phyloP scores from a whole-genome alignment of 108 stramenopile genomes.

The Skeletonema menzelii region DNA sequence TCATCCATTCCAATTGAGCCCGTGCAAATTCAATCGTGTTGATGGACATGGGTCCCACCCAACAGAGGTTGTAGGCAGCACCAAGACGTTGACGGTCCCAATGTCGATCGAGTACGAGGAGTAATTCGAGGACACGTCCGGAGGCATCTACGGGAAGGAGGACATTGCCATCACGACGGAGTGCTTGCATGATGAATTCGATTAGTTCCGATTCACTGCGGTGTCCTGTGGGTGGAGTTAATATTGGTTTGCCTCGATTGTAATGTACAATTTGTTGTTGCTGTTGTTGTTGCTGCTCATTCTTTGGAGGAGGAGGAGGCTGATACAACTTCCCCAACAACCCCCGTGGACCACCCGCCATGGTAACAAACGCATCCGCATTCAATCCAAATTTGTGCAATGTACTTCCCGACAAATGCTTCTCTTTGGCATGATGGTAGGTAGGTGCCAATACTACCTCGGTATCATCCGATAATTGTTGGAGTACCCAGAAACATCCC shows the following conservation, averaged over 20 bases:
- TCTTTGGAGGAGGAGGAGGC: constrained; percentile 27
- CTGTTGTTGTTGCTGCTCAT: neutral
- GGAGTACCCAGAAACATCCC: constrained; percentile 76
- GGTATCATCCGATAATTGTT: constrained; percentile 78
- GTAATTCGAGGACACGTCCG: constrained; percentile 87
- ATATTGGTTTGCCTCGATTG: constrained; percentile 40
- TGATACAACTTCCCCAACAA: constrained; percentile 57
- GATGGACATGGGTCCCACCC: constrained; percentile 85
- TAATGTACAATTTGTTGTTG: constrained; percentile 24
- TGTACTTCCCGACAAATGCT: constrained; percentile 79
- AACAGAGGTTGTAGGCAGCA: constrained; percentile 82
- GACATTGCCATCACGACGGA: constrained; percentile 92
- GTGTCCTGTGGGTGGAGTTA: constrained; percentile 43
- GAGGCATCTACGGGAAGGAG: constrained; percentile 89
- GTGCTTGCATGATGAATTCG: constrained; percentile 71
- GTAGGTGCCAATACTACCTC: constrained; percentile 67
- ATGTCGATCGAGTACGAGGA: constrained; percentile 76
- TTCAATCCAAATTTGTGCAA: constrained; percentile 74
- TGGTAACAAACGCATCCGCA: constrained; percentile 78
- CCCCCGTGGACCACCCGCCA: constrained; percentile 73
- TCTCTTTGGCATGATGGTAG: constrained; percentile 84
- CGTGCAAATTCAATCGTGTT: constrained; percentile 91
- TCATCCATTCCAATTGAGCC: constrained; percentile 90
- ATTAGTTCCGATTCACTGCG: constrained; percentile 59
- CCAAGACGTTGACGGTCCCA: constrained; percentile 82